Base-by-base conservation (phyloP, 2,329 filamentous ascomycete species). In the Fusarium sambucinum region DNA sequence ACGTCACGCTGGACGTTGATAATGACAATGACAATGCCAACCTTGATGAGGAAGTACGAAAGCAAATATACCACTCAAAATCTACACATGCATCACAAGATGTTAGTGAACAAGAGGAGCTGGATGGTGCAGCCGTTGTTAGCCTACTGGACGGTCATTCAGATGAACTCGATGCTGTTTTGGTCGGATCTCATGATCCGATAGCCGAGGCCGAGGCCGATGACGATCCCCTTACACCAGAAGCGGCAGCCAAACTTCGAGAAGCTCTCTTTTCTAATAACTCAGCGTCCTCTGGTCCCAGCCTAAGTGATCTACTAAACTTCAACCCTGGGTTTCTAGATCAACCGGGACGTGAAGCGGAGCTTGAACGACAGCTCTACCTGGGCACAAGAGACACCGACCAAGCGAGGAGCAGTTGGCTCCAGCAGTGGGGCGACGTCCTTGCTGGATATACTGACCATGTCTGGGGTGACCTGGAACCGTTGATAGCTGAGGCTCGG, bases 381-480 rank as follows among this genome's bases (percentile, higher is more conserved):
- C 56, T 84, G 25, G 85, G 85, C 14, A 77, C 79, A 9, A 61
- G 68, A 4, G 79, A 84, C 62, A 40, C 72, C 1, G 69, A 72
- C 6, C 79, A 80, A 59, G 81, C 81, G 23, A 81, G 77, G 72
- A 71, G 78, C 46, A 68, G 78, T 17, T 89, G 86, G 86, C 75
- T 86, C 14, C 77, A 80, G 35, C 83, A 87, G 69, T 90, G 87
- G 87, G 81, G 82, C 33, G 80, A 81, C 41, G 86, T 89, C 10
- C 78, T 90, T 25, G 83, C 80, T 3, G 78, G 81, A 33, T 90
- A 90, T 68, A 84, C 83, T 0, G 88, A 91, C 73, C 86, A 91
- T 56, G 89, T 92, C 25, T 92, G 90, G 90, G 90, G 90, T 21
- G 87, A 87, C 58, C 76, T 92, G 21, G 77, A 82, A 30, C 82